Evolutionary conservation across 768 basidiomycete genomes (phyloP), one percentile per base, ranked within the genome.

Genomic region (Hydnum rufescens): DNA sequence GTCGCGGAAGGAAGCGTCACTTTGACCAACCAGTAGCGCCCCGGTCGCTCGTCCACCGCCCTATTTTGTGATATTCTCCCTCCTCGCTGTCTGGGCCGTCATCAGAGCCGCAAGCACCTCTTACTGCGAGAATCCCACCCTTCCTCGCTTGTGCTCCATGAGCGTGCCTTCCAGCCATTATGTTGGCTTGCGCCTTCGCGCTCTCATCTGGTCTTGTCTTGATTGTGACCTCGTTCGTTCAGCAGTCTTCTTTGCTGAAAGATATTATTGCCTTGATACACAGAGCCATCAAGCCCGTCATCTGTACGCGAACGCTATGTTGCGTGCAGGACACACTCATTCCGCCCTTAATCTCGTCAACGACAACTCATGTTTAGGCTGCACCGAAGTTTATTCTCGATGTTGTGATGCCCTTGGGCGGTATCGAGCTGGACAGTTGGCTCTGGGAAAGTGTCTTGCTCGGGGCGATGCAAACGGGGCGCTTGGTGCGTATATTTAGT

Each of bases 221-320:
- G 86, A 89, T 68, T 73, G 77, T 52, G 81, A 82, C 60, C 76
- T 89, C 43, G 70, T 74, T 59, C 75, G 73, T 64, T 78, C 85
- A 8, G 87, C 88, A 36, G 74, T 86, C 44, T 93, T 93, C 69
- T 84, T 84, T 67, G 85, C 87, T 32, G 89, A 92, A 66, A 70
- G 85, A 57, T 84, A 84, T 63, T 81, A 73, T 63, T 74, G 77
- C 36, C 66, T 84, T 64, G 78, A 83, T 65, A 70, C 72, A 55
- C 63, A 68, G 29, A 77, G 76, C 64, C 88, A 92, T 63, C 79
- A 84, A 61, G 77, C 85, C 58, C 75, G 83, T 53, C 86, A 86
- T 69, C 73, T 90, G 43, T 84, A 85, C 70, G 85, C 87, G 57
- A 78, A 74, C 42, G 72, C 79, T 19, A 74, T 90, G 57, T 72